These are phyloP conservation scores for Pythium plurisporium DNA, from an alignment of 352 stramenopile genomes.

Conservation along the genomic window DNA sequence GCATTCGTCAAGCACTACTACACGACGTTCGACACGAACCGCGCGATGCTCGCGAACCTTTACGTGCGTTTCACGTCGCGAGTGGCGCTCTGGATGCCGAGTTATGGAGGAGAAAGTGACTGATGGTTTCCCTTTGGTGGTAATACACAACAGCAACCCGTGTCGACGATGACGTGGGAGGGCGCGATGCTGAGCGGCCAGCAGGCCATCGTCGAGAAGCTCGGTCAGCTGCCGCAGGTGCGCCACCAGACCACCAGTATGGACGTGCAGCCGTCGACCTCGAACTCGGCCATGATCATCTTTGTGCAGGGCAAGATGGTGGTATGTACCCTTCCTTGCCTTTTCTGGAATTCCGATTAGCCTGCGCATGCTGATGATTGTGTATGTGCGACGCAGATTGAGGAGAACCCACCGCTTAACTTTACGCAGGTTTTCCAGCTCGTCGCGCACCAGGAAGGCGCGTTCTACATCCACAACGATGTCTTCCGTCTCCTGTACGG, in stretches of 20 bases:
- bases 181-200: conserved; percentile 61
- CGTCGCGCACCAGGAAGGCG: conserved; percentile 85
- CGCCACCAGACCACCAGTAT: conserved; percentile 85
- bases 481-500: conserved; percentile 97
- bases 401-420: conserved; percentile 92
- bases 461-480: conserved; percentile 98
- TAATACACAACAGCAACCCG: conserved; percentile 49
- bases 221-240: conserved; percentile 60
- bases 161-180: conserved; percentile 82
- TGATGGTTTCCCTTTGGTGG: conserved; percentile 5
- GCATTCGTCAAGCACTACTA: conserved; percentile 89
- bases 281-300: conserved; percentile 91
- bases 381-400: too few species aligned
- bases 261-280: conserved; percentile 92
- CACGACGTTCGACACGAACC: conserved; percentile 82
- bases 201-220: conserved; percentile 88
- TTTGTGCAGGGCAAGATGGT: conserved; percentile 93
- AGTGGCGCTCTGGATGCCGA: background rate
- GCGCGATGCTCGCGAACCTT: conserved; percentile 59
- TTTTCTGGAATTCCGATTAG: too few species aligned
- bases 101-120: background rate
- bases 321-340: conserved; percentile 12
- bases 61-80: conserved; percentile 51
- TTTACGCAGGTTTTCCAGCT: conserved; percentile 98
- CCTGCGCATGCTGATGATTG: too few species aligned